A percentile compares a stretch with the other conserved stretches of the same genome.
Evolutionary conservation across 768 basidiomycete species (phyloP).

Genomic region (Nidularia pulvinata): DNA sequence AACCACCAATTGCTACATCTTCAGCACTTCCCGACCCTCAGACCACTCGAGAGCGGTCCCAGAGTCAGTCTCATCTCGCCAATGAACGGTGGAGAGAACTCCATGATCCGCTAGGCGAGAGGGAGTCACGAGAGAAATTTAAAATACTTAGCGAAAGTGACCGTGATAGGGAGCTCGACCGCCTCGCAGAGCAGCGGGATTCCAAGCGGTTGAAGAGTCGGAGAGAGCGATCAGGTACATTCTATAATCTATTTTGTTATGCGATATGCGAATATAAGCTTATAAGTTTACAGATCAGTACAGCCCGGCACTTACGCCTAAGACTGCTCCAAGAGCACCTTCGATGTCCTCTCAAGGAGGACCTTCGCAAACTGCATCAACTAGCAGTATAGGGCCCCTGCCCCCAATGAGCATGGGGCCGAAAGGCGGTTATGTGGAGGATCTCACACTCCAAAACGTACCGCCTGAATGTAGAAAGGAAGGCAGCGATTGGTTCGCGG

Average conservation of each 20-base stretch:
- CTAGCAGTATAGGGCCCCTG: background rate
- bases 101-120: background rate
- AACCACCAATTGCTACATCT: background rate
- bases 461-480: constrained; percentile 61
- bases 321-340: background rate
- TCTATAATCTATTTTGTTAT: background rate
- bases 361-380: background rate
- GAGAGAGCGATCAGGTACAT: constrained; percentile 19
- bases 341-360: background rate
- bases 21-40: background rate
- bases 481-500: constrained; percentile 83
- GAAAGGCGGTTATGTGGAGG: constrained; percentile 31
- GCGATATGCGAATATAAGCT: background rate
- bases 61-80: background rate
- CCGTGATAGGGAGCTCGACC: constrained; percentile 39
- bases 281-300: background rate
- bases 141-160: constrained; percentile 14
- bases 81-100: constrained; percentile 4
- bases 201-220: constrained; percentile 56
- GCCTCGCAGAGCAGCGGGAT: constrained; percentile 39
- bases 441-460: constrained; percentile 39
- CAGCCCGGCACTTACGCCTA: background rate
- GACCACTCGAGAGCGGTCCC: background rate
- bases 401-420: background rate
- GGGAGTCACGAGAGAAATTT: background rate